Conservation (phyloP, 129 eudicot genomes). For the Lactuca saligna region DNA sequence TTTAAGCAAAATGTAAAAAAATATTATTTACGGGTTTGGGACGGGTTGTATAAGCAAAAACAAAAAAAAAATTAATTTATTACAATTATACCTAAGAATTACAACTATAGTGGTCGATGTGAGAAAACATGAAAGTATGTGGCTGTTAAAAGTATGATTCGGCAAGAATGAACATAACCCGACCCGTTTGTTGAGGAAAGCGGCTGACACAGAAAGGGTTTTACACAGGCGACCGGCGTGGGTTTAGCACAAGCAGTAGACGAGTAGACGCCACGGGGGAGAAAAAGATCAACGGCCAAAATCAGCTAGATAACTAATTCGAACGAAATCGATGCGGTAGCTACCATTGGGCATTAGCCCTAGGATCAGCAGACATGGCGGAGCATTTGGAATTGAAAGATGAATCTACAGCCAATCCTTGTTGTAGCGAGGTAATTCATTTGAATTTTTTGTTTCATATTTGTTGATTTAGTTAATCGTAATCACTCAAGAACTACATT, state of each 20-base stretch:
- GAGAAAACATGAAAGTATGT: not conserved
- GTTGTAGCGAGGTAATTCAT: constrained; percentile 58
- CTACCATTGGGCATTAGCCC: constrained; percentile 25
- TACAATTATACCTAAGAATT: not conserved
- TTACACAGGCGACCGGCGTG: constrained; percentile 30
- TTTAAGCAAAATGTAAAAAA: no score
- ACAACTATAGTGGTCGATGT: constrained; percentile 2
- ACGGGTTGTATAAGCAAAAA: no score
- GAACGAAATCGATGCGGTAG: constrained; percentile 27
- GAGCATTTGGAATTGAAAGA: constrained; percentile 35
- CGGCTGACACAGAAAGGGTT: constrained; percentile 25
- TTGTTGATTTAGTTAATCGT: not conserved
- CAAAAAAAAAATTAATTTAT: no score
- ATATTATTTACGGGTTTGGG: no score
- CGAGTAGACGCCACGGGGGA: constrained; percentile 1
- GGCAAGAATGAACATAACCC: constrained; percentile 10
- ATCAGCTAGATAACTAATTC: not conserved
- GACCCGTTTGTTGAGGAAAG: constrained; percentile 16
- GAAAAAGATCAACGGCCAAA: not conserved
- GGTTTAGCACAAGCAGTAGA: constrained; percentile 26
- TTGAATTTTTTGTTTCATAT: not conserved
- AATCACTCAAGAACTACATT: not conserved
- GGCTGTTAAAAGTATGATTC: constrained; percentile 12
- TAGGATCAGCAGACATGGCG: constrained; percentile 41
- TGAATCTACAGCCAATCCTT: constrained; percentile 45